Percentiles rank a stretch among this genome's conserved stretches.
Evolutionary conservation across 805 yeast genomes (phyloP).

Genomic region (Metschnikowia gruessii): DNA sequence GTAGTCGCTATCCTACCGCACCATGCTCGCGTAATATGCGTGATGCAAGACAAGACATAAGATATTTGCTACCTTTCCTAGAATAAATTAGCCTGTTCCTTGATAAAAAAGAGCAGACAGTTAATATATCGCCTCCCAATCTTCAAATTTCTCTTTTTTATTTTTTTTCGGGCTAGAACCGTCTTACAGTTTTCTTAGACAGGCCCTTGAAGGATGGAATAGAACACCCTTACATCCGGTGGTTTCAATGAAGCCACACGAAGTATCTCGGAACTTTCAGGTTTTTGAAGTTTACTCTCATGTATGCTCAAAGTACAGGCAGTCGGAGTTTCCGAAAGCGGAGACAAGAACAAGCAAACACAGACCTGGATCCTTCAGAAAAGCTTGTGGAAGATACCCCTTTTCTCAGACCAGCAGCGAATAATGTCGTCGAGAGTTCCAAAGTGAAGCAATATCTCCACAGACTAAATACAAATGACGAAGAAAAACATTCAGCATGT

Average conservation of each 20-base stretch:
- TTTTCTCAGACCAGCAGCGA: background rate
- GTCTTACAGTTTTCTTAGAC: too few relatives aligned
- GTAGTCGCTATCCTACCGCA: too few relatives aligned
- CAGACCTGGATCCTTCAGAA: background rate
- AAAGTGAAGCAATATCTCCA: constrained; percentile 27
- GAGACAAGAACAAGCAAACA: constrained; percentile 5
- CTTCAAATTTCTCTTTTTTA: too few relatives aligned
- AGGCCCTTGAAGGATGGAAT: too few relatives aligned
- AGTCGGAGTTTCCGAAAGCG: constrained; percentile 7
- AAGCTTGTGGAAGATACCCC: constrained; percentile 3
- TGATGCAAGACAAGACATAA: too few relatives aligned
- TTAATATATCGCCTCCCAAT: too few relatives aligned
- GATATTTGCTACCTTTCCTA: too few relatives aligned
- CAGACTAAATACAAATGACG: constrained; percentile 15
- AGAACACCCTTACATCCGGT: too few relatives aligned
- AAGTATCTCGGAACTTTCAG: background rate
- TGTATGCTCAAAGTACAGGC: background rate
- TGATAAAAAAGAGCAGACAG: too few relatives aligned
- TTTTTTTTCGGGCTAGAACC: too few relatives aligned
- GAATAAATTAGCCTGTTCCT: too few relatives aligned
- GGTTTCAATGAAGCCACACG: background rate
- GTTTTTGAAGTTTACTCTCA: background rate
- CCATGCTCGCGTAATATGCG: too few relatives aligned
- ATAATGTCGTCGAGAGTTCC: constrained; percentile 23
- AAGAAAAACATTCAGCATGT: constrained; percentile 11